phyloP scores from a whole-genome alignment of 202 grass and related monocot species.

The Eragrostis tef region DNA sequence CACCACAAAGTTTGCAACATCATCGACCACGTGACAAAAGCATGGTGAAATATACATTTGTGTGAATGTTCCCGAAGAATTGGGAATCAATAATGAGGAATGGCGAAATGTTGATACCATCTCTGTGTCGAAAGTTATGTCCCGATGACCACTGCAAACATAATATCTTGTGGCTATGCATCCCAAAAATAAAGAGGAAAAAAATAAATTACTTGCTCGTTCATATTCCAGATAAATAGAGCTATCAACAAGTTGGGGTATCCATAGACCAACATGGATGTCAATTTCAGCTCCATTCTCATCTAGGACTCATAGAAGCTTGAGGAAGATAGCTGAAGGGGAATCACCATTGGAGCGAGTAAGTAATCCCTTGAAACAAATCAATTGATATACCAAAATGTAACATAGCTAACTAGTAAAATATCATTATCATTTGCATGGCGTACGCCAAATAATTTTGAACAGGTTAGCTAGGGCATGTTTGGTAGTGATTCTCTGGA shows the following conservation, averaged over 20 bases:
- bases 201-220: neutral
- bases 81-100: neutral
- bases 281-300: neutral
- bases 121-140: neutral
- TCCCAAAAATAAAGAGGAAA: no score
- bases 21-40: conserved; percentile 1
- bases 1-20: neutral
- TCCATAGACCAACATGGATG: neutral
- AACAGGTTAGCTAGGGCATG: no score
- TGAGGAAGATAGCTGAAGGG: neutral
- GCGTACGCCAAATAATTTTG: no score
- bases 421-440: no score
- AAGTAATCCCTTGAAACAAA: neutral
- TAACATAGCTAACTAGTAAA: no score
- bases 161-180: no score
- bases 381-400: no score
- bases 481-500: no score
- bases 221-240: neutral
- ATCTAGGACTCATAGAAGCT: neutral
- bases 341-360: neutral
- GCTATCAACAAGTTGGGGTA: neutral
- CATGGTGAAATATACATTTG: neutral
- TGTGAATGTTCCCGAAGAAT: neutral
- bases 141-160: neutral
- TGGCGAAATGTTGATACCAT: neutral